Evolutionary conservation across 169 alveolate species (phyloP).

Genomic region (Plasmodium billcollinsi): DNA sequence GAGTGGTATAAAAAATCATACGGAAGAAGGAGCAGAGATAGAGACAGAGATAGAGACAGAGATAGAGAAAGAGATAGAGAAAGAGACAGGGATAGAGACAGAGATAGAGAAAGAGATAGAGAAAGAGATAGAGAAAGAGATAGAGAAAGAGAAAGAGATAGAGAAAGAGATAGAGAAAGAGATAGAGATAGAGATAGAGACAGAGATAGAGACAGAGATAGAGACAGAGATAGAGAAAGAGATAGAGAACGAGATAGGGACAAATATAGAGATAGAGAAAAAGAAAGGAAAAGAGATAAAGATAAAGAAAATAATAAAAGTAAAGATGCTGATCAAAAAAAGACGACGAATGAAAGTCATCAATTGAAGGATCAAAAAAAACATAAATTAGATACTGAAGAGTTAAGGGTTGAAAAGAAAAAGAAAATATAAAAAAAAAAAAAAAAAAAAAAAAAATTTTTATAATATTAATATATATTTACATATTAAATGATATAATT

Average conservation of each 20-base stretch:
- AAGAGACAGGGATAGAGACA: not conserved
- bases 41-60: not conserved
- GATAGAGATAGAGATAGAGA: not conserved
- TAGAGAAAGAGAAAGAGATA: not conserved
- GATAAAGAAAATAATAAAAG: not conserved
- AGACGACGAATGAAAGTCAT: not conserved
- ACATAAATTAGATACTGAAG: constrained; percentile 29
- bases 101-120: not conserved
- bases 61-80: not conserved
- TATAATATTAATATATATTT: no score
- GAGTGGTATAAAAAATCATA: not conserved
- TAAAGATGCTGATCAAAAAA: not conserved
- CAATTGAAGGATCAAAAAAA: constrained; percentile 37
- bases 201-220: not conserved
- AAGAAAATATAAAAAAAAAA: not conserved
- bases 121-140: not conserved
- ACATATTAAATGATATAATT: no score
- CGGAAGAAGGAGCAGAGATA: not conserved
- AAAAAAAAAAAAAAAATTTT: not conserved
- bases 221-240: not conserved
- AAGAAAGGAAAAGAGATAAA: constrained; percentile 1
- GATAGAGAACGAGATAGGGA: not conserved
- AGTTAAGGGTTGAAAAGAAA: constrained; percentile 1
- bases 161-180: not conserved
- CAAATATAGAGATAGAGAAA: not conserved